Evolutionary conservation across 2,329 filamentous ascomycete species (phyloP).

Genomic region (Cladophialophora immunda): DNA sequence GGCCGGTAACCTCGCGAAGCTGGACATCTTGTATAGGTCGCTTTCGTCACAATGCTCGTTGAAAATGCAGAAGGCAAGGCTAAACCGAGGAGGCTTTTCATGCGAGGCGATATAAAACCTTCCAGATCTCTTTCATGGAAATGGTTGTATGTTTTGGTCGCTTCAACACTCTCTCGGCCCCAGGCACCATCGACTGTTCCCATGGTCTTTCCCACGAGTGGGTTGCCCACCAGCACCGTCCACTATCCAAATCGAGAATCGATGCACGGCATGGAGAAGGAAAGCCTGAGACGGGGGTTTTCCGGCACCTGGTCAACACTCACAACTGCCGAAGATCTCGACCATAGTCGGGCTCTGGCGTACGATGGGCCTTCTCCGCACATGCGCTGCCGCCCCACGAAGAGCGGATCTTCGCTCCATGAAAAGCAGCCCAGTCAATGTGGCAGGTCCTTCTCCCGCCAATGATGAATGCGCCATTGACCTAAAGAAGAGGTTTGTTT

Average conservation of each 20-base stretch:
- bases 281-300: conserved; percentile 21
- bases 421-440: not conserved
- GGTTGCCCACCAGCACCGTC: conserved; percentile 1
- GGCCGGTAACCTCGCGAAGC: conserved; percentile 40
- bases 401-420: conserved; percentile 14
- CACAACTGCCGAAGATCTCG: conserved; percentile 32
- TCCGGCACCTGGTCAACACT: conserved; percentile 17
- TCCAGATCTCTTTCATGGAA: not conserved
- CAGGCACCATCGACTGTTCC: not conserved
- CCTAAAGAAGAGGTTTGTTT: not conserved
- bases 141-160: not conserved
- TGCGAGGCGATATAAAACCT: not conserved
- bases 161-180: not conserved
- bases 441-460: not conserved
- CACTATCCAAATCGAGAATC: conserved; percentile 20
- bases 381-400: conserved; percentile 21
- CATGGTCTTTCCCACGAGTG: not conserved
- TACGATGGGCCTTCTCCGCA: conserved; percentile 31
- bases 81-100: not conserved
- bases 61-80: not conserved
- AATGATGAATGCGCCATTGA: conserved; percentile 2
- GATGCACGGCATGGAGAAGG: not conserved
- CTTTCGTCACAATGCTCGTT: not conserved
- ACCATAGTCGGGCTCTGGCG: not conserved
- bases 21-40: conserved; percentile 25